A percentile compares a stretch with the other conserved stretches of the same genome.
Evolutionary conservation across 2,329 filamentous ascomycete genomes (phyloP).

Genomic region (Cladophialophora chaetospira): DNA sequence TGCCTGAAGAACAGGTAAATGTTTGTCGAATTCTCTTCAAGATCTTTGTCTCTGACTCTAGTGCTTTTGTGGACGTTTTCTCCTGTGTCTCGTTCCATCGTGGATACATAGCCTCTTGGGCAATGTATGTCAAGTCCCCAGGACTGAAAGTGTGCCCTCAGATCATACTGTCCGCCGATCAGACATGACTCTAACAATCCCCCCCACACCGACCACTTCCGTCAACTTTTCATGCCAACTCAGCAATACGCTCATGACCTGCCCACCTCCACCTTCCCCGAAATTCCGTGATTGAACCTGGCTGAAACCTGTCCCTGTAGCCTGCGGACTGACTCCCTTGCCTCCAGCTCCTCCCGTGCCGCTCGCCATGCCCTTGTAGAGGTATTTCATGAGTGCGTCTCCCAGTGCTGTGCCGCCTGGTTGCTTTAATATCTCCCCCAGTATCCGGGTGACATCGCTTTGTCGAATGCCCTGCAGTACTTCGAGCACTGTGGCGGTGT

Average conservation of each 20-base stretch:
- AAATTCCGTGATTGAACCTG: constrained; percentile 66
- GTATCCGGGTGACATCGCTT: constrained; percentile 87
- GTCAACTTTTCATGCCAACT: constrained; percentile 99
- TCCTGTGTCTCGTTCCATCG: neutral
- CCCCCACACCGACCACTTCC: constrained; percentile 87
- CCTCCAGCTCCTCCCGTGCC: constrained; percentile 21
- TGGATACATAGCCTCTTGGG: too few species aligned
- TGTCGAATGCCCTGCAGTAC: constrained; percentile 95
- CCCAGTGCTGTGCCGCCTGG: constrained; percentile 80
- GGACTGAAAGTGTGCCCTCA: too few species aligned
- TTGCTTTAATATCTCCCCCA: constrained; percentile 76
- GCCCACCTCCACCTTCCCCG: constrained; percentile 70
- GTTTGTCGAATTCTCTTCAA: neutral
- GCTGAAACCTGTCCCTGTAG: constrained; percentile 73
- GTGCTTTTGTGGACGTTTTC: neutral
- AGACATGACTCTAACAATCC: constrained; percentile 92
- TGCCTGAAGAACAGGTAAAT: neutral
- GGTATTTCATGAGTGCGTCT: constrained; percentile 96
- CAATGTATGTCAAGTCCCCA: too few species aligned
- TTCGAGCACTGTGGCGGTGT: constrained; percentile 85
- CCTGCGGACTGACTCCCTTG: constrained; percentile 60
- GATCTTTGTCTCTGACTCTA: too few species aligned
- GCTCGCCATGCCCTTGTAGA: constrained; percentile 57
- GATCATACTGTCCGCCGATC: constrained; percentile 91
- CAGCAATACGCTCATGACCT: constrained; percentile 92